These are phyloP conservation scores for Brettanomyces bruxellensis DNA, from an alignment of 805 yeast genomes.

Conservation along the genomic window DNA sequence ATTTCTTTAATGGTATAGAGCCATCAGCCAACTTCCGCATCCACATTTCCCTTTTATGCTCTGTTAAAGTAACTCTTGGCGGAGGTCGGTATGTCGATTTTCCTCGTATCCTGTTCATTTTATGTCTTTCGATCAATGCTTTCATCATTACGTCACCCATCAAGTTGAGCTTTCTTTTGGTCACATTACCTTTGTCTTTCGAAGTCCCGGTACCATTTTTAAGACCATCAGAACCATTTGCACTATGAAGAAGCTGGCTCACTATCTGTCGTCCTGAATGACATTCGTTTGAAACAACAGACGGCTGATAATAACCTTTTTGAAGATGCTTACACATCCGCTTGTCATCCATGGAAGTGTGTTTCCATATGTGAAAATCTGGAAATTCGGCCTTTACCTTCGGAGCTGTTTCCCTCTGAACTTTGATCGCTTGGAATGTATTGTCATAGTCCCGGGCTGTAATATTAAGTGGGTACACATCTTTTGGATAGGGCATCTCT, in stretches of 20 bases:
- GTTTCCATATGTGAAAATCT: conserved; percentile 67
- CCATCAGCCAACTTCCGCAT: conserved; percentile 67
- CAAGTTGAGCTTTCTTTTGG: conserved; percentile 23
- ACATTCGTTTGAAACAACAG: conserved; percentile 56
- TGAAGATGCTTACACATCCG: conserved; percentile 49
- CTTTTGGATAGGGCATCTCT: conserved; percentile 18
- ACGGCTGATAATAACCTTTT: conserved; percentile 62
- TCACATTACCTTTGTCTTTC: background rate
- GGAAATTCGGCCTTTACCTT: conserved; percentile 35
- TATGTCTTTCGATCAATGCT: conserved; percentile 39
- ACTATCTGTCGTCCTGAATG: conserved; percentile 58
- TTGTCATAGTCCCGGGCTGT: conserved; percentile 3
- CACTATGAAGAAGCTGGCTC: conserved; percentile 23
- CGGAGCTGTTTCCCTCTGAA: no score
- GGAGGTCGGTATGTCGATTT: conserved; percentile 66
- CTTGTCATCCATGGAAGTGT: conserved; percentile 43
- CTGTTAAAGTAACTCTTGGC: conserved; percentile 84
- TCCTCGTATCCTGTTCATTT: conserved; percentile 34
- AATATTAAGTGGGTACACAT: conserved; percentile 24
- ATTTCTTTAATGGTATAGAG: conserved; percentile 51
- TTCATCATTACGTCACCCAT: conserved; percentile 41
- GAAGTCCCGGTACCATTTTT: background rate
- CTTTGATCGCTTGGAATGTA: no score
- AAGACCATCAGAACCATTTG: background rate
- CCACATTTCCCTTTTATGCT: conserved; percentile 81